Base-by-base conservation (phyloP, 2,329 filamentous ascomycete species). In the Xylariales sp. region DNA sequence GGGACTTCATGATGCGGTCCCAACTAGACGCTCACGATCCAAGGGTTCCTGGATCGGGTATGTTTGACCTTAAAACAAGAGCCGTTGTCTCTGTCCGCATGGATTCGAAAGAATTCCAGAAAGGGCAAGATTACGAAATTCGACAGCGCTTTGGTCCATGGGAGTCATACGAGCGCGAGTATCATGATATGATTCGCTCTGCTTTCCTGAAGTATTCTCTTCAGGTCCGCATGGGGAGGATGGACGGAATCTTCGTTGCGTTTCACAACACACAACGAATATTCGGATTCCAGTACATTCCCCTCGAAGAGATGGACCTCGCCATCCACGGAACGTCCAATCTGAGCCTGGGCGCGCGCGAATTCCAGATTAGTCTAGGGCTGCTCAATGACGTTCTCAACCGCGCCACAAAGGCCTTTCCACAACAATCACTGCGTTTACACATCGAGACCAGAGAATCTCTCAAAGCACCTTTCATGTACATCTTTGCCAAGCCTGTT, bases 221-320 rank as follows among this genome's bases (percentile, higher is more conserved):
- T 20, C 93, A 98, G 63, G 94, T 91, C 19, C 86, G 93, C 30
- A 94, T 98, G 79, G 93, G 94, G 14, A 82, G 90, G 34, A 98
- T 98, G 94, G 91, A 98, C 56, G 93, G 93, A 38, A 96, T 97
- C 34, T 98, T 97, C 55, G 86, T 97, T 16, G 93, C 93, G 3
- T 98, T 82, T 58, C 93, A 98, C 68, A 98, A 98, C 58, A 87
- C 89, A 3, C 76, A 90, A 61, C 85, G 90, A 39, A 95, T 98
- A 34, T 98, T 98, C 57, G 93, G 93, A 5, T 98, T 98, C 61
- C 93, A 98, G 61, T 98, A 98, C 57, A 76, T 98, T 43, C 82
- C 81, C 42, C 65, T 97, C 12, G 59, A 77, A 4, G 93, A 98
- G 55, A 89, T 98, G 84, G 93, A 98, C 57, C 57, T 72, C n/a